Evolutionary conservation across 345 rosid species (phyloP), one percentile per base, ranked within the genome.

Genomic region (Eucalyptus regnans): DNA sequence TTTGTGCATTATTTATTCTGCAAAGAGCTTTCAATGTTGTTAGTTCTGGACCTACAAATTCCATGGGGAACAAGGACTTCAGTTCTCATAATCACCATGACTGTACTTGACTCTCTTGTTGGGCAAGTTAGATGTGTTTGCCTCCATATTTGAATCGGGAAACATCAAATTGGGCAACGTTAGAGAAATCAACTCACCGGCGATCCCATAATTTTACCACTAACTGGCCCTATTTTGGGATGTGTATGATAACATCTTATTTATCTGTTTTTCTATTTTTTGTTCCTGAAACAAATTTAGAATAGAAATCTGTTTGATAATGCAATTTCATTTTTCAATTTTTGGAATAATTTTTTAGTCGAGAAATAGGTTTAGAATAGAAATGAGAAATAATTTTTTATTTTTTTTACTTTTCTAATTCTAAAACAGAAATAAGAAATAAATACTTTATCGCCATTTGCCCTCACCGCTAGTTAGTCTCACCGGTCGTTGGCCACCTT

Each of bases 241-340:
- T 56, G 58, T 18, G 0, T 18, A 7, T 22, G 29, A 22, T 56
- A 56, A 22, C 12, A 22, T 56, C 12, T 10, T 56, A 6, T 56
- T 56, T 10, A 4, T 56, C 3, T 23, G 8, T 56, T 56, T 56
- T 56, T 56, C 6, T 56, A 56, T 56, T 23, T 56, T 22, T 0
- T 9, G 1, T 23, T 23, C 29, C 1, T 2, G 0, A 0, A 23
- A 23, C 62, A 56, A 23, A 56, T 52, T 0, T 7, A 3, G 9
- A 23, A 56, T 9, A 1, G 62, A 56, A 56, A 56, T 56, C 0
- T 9, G 2, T 9, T 23, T 23, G 29, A 23, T 56, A 56, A 56
- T 52, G 0, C 4, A 18, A 7, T 18, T 52, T 52, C 2, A 18
- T 52, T 52, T 51, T 52, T 52, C 2, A 18, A 52, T 52, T 52